phyloP scores from a whole-genome alignment of 2,329 filamentous ascomycete species.

The Chaetomium globosum region DNA sequence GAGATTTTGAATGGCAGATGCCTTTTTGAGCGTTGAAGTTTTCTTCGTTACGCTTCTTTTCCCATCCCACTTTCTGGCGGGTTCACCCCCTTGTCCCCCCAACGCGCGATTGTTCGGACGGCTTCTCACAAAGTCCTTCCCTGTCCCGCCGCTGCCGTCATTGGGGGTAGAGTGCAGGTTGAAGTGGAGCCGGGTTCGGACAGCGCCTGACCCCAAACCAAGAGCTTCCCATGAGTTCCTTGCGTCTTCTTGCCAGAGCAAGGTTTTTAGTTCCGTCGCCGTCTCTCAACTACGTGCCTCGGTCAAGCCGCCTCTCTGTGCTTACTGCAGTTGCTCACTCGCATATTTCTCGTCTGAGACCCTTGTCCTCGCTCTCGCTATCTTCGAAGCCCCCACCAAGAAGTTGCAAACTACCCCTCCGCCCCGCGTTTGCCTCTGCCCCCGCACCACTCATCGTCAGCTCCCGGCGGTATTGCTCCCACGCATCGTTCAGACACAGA shows the following conservation, averaged over 20 bases:
- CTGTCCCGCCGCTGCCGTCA: constrained; percentile 14
- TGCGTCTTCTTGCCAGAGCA: constrained; percentile 24
- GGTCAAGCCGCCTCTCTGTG: not conserved
- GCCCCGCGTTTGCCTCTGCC: constrained; percentile 13
- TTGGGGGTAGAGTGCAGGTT: constrained; percentile 17
- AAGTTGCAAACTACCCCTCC: constrained; percentile 20
- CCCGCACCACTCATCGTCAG: constrained; percentile 12
- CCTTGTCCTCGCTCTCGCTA: constrained; percentile 17
- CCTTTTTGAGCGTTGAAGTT: constrained; percentile 14
- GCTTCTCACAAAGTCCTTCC: constrained; percentile 1
- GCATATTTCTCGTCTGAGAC: not conserved
- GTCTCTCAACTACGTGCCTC: constrained; percentile 1
- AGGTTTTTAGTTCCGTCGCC: constrained; percentile 20
- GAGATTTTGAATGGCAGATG: constrained; percentile 4
- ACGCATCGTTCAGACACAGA: constrained; percentile 29
- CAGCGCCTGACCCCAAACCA: constrained; percentile 12
- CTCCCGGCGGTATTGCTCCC: constrained; percentile 28
- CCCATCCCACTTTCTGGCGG: not conserved
- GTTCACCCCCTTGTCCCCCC: not conserved
- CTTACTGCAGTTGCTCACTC: not conserved
- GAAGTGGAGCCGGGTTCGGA: constrained; percentile 16
- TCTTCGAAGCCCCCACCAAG: not conserved
- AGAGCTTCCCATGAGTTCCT: constrained; percentile 18
- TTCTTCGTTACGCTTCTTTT: not conserved
- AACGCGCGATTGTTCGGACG: not conserved